Percentiles rank a stretch among this genome's conserved stretches.
These are phyloP conservation scores for Myrica gale DNA, from an alignment of 306 rosid genomes.

Conservation along the genomic window DNA sequence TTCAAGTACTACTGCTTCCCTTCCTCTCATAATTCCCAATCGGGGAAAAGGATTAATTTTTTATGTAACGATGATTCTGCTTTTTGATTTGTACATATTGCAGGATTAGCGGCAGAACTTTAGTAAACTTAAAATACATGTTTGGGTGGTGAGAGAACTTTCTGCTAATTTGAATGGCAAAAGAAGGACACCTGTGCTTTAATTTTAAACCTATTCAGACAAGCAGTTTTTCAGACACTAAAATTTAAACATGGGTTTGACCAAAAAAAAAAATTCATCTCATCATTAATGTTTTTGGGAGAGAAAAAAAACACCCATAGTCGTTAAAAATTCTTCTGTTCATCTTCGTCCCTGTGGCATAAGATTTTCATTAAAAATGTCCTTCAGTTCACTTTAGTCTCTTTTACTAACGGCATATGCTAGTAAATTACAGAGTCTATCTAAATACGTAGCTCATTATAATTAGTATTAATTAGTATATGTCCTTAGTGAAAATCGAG, in stretches of 20 bases:
- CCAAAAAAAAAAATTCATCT: neutral
- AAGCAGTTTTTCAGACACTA: neutral
- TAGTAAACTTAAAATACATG: neutral
- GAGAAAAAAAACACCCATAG: too few species aligned
- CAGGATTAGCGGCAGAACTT: neutral
- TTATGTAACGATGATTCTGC: neutral
- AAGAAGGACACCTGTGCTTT: neutral
- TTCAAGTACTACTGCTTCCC: neutral
- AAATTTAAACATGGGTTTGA: neutral
- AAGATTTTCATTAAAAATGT: too few species aligned
- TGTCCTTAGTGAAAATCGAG: too few species aligned
- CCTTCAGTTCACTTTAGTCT: rapidly evolving
- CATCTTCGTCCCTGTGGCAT: too few species aligned
- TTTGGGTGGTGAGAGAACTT: neutral
- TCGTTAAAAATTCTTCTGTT: too few species aligned
- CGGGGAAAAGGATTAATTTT: neutral
- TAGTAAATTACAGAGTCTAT: too few species aligned
- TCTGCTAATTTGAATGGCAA: too few species aligned
- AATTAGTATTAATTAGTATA: too few species aligned
- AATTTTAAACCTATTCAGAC: too few species aligned
- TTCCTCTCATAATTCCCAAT: neutral
- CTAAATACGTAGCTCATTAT: too few species aligned
- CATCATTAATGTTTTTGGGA: too few species aligned
- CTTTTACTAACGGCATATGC: too few species aligned
- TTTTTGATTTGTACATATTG: conserved; percentile 1